Conservation (phyloP, 257 asterid species). For the Plantago ovata region DNA sequence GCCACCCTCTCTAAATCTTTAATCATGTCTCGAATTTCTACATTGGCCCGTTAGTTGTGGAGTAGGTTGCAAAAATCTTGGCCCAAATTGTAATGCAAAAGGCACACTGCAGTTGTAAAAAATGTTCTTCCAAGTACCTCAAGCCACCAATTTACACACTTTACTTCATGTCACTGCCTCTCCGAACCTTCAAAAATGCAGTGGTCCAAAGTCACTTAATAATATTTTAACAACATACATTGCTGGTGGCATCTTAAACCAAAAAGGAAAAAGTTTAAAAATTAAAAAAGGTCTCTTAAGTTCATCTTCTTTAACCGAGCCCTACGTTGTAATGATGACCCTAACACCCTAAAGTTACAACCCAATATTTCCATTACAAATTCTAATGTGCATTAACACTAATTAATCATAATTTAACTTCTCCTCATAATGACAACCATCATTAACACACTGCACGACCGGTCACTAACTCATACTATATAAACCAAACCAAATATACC, state of each 20-base stretch:
- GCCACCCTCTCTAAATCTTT: no score
- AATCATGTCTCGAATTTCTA: no score
- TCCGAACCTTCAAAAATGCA: constrained; percentile 14
- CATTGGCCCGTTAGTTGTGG: no score
- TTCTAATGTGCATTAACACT: constrained; percentile 28
- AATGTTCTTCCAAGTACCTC: no score
- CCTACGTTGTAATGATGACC: constrained; percentile 40
- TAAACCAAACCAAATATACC: constrained; percentile 1
- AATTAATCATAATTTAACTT: constrained; percentile 27
- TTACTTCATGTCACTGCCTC: constrained; percentile 14
- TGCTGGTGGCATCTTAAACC: constrained; percentile 45
- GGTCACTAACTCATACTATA: constrained; percentile 11
- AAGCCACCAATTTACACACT: no score
- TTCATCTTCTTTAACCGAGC: constrained; percentile 16
- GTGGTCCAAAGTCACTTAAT: constrained; percentile 47
- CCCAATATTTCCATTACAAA: constrained; percentile 23
- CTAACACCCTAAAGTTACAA: constrained; percentile 30
- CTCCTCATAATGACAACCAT: constrained; percentile 29
- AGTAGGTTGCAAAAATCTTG: no score
- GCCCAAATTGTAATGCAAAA: no score
- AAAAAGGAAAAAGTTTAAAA: background rate
- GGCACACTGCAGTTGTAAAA: no score
- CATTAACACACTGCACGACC: constrained; percentile 22
- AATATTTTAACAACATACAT: constrained; percentile 49
- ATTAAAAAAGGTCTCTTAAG: no score